Percentiles rank a stretch among this genome's conserved stretches.
phyloP scores from a whole-genome alignment of 495 filamentous ascomycete genomes.

The Penicillium malachiteum region DNA sequence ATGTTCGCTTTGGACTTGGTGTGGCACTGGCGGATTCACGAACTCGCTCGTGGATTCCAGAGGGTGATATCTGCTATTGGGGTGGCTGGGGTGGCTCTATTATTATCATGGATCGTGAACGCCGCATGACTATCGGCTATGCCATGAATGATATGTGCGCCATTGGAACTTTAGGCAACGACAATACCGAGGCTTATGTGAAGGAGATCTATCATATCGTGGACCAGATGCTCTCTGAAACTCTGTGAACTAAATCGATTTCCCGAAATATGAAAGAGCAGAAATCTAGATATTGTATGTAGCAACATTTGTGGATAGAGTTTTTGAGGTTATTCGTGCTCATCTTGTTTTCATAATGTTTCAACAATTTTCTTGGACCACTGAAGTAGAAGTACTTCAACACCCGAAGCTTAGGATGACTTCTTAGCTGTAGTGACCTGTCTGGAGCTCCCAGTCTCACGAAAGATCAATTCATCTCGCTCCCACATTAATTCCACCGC shows the following conservation, averaged over 20 bases:
- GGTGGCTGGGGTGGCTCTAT: slow-evolving; percentile 46
- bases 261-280: too few species aligned
- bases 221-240: neutral
- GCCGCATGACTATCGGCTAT: slow-evolving; percentile 41
- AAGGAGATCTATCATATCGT: slow-evolving; percentile 35
- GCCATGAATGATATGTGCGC: slow-evolving; percentile 44
- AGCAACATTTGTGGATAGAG: too few species aligned
- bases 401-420: slow-evolving; percentile 5
- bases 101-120: slow-evolving; percentile 42
- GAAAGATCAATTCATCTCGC: slow-evolving; percentile 50
- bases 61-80: slow-evolving; percentile 39
- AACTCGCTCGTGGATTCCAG: slow-evolving; percentile 26
- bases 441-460: slow-evolving; percentile 25
- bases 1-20: slow-evolving; percentile 37
- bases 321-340: too few species aligned
- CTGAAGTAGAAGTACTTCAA: too few species aligned
- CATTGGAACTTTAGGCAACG: slow-evolving; percentile 27
- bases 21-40: slow-evolving; percentile 25
- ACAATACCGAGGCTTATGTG: slow-evolving; percentile 30
- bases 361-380: too few species aligned
- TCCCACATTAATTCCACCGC: slow-evolving; percentile 57
- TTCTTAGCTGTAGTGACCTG: slow-evolving; percentile 26
- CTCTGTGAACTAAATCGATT: neutral
- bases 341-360: too few species aligned
- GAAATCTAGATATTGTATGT: too few species aligned